Percentiles rank a stretch among this genome's conserved stretches.
phyloP scores from a whole-genome alignment of 1,284 basidiomycete genomes.

The Rhodotorula sp. region DNA sequence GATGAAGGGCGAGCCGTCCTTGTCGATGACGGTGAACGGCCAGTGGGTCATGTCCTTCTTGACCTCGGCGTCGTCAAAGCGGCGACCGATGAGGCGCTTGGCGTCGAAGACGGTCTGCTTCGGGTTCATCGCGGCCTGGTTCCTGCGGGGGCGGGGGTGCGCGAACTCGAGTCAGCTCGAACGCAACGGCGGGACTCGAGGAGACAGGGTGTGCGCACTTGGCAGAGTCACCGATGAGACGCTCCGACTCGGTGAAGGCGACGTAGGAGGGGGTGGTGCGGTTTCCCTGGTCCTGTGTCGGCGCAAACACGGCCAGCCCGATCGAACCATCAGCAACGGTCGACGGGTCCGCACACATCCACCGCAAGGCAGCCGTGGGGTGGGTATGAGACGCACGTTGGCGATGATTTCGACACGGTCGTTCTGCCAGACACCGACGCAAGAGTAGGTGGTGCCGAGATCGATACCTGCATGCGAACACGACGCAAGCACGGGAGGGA shows the following conservation, averaged over 20 bases:
- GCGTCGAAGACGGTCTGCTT: constrained; percentile 94
- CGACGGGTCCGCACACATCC: neutral
- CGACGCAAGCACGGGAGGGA: neutral
- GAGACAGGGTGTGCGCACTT: constrained; percentile 46
- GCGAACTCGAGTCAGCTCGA: neutral
- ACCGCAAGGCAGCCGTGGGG: neutral
- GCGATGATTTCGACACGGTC: constrained; percentile 96
- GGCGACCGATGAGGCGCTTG: constrained; percentile 92
- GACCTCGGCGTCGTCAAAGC: constrained; percentile 72
- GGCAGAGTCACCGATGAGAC: constrained; percentile 86
- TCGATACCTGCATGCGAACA: constrained; percentile 34
- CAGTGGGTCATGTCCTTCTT: constrained; percentile 71
- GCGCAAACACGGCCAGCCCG: neutral
- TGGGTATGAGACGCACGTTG: constrained; percentile 25
- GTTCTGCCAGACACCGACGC: constrained; percentile 95
- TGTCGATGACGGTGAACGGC: constrained; percentile 62
- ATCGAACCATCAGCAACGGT: neutral
- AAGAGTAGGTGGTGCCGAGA: constrained; percentile 50
- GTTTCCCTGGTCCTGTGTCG: constrained; percentile 74
- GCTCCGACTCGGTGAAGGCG: constrained; percentile 95
- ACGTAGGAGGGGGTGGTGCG: constrained; percentile 97
- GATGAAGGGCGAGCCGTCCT: constrained; percentile 59
- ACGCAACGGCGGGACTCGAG: neutral
- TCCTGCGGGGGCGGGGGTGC: constrained; percentile 18
- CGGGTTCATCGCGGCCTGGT: constrained; percentile 85